A percentile compares a stretch with the other conserved stretches of the same genome.
These are phyloP conservation scores for Backusella circina DNA, from an alignment of 192 early-diverging fungal genomes.

Conservation along the genomic window DNA sequence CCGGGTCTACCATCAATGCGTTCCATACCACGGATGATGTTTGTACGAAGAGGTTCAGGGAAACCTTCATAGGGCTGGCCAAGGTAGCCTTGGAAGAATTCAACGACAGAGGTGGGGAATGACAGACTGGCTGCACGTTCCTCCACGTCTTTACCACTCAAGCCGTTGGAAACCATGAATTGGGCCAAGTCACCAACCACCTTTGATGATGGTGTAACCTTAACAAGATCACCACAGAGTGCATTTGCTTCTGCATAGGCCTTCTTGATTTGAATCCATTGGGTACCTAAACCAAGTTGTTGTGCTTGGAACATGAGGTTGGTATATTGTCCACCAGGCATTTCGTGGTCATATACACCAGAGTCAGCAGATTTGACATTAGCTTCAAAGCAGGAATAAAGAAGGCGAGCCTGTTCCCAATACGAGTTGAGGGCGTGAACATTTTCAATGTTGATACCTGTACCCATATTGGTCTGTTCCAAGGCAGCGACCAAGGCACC, in stretches of 20 bases:
- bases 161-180: constrained; percentile 92
- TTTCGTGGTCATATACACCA: constrained; percentile 92
- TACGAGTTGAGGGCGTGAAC: constrained; percentile 85
- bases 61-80: constrained; percentile 94
- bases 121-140: constrained; percentile 72
- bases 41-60: constrained; percentile 80
- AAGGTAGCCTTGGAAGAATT: constrained; percentile 95
- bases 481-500: constrained; percentile 87
- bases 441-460: constrained; percentile 77
- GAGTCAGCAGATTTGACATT: constrained; percentile 85
- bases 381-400: constrained; percentile 96
- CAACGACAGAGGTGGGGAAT: constrained; percentile 93
- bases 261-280: constrained; percentile 90
- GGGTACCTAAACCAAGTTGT: constrained; percentile 88
- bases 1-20: constrained; percentile 86
- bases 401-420: constrained; percentile 93
- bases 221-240: constrained; percentile 92
- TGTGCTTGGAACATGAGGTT: constrained; percentile 97
- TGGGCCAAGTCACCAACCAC: constrained; percentile 97
- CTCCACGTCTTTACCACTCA: constrained; percentile 69
- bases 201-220: constrained; percentile 97
- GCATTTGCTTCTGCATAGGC: constrained; percentile 90
- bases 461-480: constrained; percentile 74
- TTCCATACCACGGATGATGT: constrained; percentile 73
- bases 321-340: constrained; percentile 98